phyloP scores from a whole-genome alignment of 1,284 basidiomycete genomes.

The Veloboletus limbatus region DNA sequence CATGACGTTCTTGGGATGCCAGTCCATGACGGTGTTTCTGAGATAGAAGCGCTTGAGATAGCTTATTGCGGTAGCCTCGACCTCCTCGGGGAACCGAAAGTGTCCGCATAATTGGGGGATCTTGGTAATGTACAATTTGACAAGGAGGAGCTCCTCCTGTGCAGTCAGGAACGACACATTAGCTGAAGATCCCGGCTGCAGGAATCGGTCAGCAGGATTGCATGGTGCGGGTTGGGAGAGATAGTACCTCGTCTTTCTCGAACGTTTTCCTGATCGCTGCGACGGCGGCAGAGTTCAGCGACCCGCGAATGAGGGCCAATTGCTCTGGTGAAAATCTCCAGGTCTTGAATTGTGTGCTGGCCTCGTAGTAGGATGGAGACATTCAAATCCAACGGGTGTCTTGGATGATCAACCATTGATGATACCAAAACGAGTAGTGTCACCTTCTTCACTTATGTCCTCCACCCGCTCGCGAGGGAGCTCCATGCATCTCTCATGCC shows the following conservation, averaged over 20 bases:
- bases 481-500: background rate
- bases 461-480: background rate
- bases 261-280: conserved; percentile 71
- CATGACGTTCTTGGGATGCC: conserved; percentile 99
- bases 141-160: conserved; percentile 84
- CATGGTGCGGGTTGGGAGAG: conserved; percentile 2
- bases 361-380: conserved; percentile 70
- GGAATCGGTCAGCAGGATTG: conserved; percentile 11
- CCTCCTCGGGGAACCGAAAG: conserved; percentile 87
- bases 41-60: conserved; percentile 98
- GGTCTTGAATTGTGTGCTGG: conserved; percentile 81
- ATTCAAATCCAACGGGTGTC: background rate
- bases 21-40: conserved; percentile 98
- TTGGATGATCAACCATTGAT: background rate
- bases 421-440: background rate
- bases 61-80: conserved; percentile 88
- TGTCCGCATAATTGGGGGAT: conserved; percentile 82
- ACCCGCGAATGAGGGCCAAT: conserved; percentile 55
- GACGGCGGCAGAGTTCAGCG: conserved; percentile 74
- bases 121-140: conserved; percentile 87
- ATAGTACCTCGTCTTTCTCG: conserved; percentile 74
- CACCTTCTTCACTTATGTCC: no score
- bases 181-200: conserved; percentile 25
- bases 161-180: conserved; percentile 42
- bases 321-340: conserved; percentile 81